Evolutionary conservation across 1,284 basidiomycete species (phyloP).

Genomic region (Tilletia indica): DNA sequence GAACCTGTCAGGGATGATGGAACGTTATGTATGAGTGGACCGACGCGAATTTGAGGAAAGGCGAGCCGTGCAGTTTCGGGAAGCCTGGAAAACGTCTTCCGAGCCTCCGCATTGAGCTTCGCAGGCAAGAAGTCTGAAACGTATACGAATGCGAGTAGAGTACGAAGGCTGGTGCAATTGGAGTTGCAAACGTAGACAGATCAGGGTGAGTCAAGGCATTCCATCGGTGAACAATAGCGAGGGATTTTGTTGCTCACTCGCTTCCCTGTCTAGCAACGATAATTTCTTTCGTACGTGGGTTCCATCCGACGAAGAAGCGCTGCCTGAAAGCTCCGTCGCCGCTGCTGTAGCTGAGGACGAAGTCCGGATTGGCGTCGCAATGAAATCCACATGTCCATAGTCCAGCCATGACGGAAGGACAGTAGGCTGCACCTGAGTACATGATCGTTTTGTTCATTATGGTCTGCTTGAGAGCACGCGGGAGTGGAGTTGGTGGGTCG

Average conservation of each 20-base stretch:
- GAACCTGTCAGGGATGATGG: too few species aligned
- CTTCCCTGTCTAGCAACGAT: neutral
- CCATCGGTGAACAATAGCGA: neutral
- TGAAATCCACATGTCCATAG: neutral
- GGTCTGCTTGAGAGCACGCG: neutral
- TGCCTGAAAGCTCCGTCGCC: neutral
- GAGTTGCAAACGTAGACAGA: neutral
- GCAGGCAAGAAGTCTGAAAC: neutral
- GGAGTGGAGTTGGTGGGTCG: neutral
- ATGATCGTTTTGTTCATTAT: neutral
- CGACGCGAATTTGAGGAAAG: too few species aligned
- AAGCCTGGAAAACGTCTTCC: neutral
- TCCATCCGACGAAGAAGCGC: slow-evolving; percentile 13
- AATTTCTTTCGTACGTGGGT: slow-evolving; percentile 2
- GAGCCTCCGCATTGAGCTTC: neutral
- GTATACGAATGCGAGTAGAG: neutral
- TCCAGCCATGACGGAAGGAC: neutral
- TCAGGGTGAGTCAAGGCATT: neutral
- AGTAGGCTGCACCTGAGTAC: neutral
- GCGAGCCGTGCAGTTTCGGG: neutral
- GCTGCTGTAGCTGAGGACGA: neutral
- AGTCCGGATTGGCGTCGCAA: slow-evolving; percentile 3
- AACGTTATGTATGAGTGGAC: too few species aligned
- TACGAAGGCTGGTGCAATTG: neutral
- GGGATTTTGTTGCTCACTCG: neutral